Conservation (phyloP, 2,329 filamentous ascomycete species). For the Alternaria triticina region DNA sequence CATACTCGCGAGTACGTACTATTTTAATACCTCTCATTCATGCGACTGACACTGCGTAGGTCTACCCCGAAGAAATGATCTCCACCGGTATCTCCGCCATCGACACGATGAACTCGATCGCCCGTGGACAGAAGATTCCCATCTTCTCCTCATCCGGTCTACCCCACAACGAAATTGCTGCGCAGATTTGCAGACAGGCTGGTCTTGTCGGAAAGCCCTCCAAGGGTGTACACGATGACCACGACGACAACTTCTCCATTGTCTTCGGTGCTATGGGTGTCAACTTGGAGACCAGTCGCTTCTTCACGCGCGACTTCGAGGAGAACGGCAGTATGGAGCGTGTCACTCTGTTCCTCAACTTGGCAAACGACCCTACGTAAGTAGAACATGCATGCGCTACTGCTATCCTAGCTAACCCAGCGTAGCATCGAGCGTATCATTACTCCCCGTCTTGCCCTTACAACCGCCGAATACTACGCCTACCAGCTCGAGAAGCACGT, state of each 20-base stretch:
- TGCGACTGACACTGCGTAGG: conserved; percentile 58
- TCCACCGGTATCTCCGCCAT: conserved; percentile 99
- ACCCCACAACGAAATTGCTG: conserved; percentile 98
- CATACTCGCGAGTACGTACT: conserved; percentile 84
- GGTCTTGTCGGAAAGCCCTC: conserved; percentile 89
- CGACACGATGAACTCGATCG: conserved; percentile 91
- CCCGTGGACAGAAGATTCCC: conserved; percentile 98
- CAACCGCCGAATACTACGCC: conserved; percentile 98
- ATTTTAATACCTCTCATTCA: conserved; percentile 17
- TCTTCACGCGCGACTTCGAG: conserved; percentile 98
- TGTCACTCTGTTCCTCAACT: conserved; percentile 95
- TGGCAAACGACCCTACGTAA: conserved; percentile 98
- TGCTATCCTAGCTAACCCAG: conserved; percentile 22
- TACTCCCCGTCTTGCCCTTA: conserved; percentile 95
- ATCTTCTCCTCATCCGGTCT: conserved; percentile 99
- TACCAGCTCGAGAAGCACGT: conserved; percentile 99
- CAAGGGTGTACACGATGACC: conserved; percentile 94
- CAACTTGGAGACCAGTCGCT: conserved; percentile 97
- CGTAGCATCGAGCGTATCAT: conserved; percentile 97
- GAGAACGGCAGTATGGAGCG: conserved; percentile 99
- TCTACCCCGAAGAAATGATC: conserved; percentile 99
- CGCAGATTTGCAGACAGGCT: conserved; percentile 97
- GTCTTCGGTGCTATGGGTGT: conserved; percentile 99
- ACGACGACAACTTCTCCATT: conserved; percentile 99
- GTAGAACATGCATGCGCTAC: conserved; percentile 45